phyloP scores from a whole-genome alignment of 441 rosid species.

The California macrophylla region DNA sequence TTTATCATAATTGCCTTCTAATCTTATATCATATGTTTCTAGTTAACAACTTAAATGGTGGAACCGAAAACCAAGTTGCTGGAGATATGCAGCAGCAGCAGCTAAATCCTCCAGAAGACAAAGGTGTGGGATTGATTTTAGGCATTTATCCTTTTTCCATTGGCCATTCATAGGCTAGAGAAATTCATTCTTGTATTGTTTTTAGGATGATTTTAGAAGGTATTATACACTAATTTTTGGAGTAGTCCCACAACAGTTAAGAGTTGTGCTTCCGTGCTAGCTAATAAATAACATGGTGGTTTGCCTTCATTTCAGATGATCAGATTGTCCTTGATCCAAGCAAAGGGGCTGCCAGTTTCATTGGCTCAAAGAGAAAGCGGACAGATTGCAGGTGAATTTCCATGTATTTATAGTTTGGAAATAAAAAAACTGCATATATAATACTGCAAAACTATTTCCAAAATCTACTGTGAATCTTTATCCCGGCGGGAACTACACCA shows the following conservation, averaged over 20 bases:
- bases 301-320: constrained; percentile 31
- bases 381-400: constrained; percentile 47
- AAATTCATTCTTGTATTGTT: background rate
- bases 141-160: constrained; percentile 14
- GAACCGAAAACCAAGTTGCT: constrained; percentile 24
- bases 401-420: background rate
- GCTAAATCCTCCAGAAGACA: constrained; percentile 24
- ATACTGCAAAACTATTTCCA: background rate
- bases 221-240: background rate
- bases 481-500: background rate
- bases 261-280: background rate
- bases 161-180: constrained; percentile 13
- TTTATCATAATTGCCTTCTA: constrained; percentile 6
- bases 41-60: constrained; percentile 29
- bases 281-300: background rate
- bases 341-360: constrained; percentile 32
- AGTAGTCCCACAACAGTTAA: constrained; percentile 3
- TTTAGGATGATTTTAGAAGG: background rate
- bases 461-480: background rate
- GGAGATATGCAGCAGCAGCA: constrained; percentile 20
- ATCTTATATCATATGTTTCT: constrained; percentile 16
- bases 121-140: constrained; percentile 26
- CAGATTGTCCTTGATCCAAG: constrained; percentile 27
- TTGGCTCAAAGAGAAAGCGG: constrained; percentile 56
- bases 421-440: background rate